Percentiles rank a stretch among this genome's conserved stretches.
These are phyloP conservation scores for Rhododendron ferrugineum DNA, from an alignment of 148 eudicot species.

Conservation along the genomic window DNA sequence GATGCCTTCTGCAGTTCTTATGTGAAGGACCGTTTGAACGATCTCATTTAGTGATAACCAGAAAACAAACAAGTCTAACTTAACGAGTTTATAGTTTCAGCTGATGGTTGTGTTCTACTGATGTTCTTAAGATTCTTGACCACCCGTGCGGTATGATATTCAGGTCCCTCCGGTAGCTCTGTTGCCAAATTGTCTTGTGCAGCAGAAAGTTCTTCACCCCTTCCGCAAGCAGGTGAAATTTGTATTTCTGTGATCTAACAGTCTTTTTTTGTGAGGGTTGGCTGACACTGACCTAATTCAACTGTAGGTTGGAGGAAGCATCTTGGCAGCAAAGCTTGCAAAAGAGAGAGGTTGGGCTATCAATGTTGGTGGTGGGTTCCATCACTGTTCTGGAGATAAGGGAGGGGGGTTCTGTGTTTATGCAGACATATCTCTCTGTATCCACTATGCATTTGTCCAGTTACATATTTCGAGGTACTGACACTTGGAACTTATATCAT, in stretches of 20 bases:
- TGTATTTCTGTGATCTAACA: not conserved
- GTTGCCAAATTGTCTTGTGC: conserved; percentile 69
- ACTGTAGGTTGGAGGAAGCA: conserved; percentile 78
- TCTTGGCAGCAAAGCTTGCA: conserved; percentile 89
- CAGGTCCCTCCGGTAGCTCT: conserved; percentile 93
- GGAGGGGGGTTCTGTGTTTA: conserved; percentile 97
- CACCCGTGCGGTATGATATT: conserved; percentile 4
- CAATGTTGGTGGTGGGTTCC: conserved; percentile 97
- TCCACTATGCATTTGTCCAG: conserved; percentile 65
- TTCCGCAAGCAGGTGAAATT: conserved; percentile 77
- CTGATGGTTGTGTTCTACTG: not conserved
- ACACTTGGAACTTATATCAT: not conserved
- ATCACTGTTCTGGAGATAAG: conserved; percentile 76
- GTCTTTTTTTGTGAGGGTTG: not conserved
- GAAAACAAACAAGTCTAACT: not conserved
- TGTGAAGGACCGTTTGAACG: not conserved
- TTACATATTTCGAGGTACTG: conserved; percentile 64
- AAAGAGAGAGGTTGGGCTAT: conserved; percentile 96
- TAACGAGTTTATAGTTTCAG: not conserved
- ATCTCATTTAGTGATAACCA: not conserved
- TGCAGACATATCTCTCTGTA: conserved; percentile 86
- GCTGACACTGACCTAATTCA: not conserved
- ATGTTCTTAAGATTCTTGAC: not conserved
- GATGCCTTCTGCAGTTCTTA: not conserved
- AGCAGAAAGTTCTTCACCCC: conserved; percentile 67